Percentiles rank a stretch among this genome's conserved stretches.
Evolutionary conservation across 306 rosid species (phyloP).

Genomic region (Trichosanthes truncata): DNA sequence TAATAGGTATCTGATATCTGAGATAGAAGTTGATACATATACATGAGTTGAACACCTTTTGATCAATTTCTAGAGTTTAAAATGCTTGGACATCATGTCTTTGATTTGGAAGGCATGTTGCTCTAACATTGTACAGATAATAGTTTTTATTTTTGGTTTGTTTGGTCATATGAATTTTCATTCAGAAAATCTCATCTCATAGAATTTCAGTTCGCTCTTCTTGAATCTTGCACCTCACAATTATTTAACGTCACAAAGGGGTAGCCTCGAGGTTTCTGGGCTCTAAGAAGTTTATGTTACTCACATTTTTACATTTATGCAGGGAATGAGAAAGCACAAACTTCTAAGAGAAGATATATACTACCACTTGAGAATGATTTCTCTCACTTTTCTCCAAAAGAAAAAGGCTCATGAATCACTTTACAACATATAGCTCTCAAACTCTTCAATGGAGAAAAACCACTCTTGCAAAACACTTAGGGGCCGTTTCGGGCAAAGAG

Average conservation of each 20-base stretch:
- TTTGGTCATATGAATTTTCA: background rate
- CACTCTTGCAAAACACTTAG: too few relatives aligned
- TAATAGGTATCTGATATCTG: background rate
- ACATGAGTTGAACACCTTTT: background rate
- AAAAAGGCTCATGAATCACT: too few relatives aligned
- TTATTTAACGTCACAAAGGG: background rate
- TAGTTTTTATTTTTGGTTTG: background rate
- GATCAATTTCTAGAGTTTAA: background rate
- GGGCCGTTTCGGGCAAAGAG: too few relatives aligned
- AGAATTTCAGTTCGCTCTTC: background rate
- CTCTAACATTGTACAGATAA: too few relatives aligned
- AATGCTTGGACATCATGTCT: background rate
- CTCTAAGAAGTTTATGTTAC: background rate
- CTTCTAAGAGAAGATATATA: conserved; percentile 84
- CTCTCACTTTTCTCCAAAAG: too few relatives aligned
- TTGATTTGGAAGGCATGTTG: background rate
- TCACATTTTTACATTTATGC: conserved; percentile 13
- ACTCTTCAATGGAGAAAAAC: too few relatives aligned
- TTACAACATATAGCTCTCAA: too few relatives aligned
- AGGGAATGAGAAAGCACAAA: conserved; percentile 93
- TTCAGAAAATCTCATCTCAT: background rate
- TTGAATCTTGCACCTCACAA: background rate
- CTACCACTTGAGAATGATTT: too few relatives aligned
- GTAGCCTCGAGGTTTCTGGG: background rate
- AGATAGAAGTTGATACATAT: background rate